phyloP scores from a whole-genome alignment of 768 basidiomycete species.

The Mycena polygramma region DNA sequence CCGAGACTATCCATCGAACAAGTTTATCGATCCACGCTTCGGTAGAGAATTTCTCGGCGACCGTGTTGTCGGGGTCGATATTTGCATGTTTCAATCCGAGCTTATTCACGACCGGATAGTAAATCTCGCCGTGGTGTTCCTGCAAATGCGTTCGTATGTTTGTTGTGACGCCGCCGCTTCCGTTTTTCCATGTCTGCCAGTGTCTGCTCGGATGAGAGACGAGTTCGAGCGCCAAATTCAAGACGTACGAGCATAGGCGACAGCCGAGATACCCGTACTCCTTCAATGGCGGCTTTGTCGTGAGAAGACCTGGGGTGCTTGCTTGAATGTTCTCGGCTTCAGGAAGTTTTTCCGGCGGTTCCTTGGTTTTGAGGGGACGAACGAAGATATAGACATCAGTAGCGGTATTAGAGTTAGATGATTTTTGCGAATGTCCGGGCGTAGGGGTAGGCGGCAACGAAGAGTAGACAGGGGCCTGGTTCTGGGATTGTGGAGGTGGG shows the following conservation, averaged over 20 bases:
- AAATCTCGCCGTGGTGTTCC: slow-evolving; percentile 36
- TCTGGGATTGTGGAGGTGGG: background rate
- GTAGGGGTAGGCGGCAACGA: background rate
- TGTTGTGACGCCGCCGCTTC: slow-evolving; percentile 36
- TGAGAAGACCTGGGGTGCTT: too few relatives aligned
- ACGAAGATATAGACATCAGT: slow-evolving; percentile 21
- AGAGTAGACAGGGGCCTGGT: background rate
- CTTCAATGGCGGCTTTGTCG: too few relatives aligned
- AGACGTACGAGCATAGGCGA: too few relatives aligned
- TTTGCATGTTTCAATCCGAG: slow-evolving; percentile 13
- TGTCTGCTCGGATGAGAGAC: too few relatives aligned
- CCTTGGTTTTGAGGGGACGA: slow-evolving; percentile 1
- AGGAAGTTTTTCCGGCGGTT: background rate
- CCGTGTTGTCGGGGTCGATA: background rate
- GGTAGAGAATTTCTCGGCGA: slow-evolving; percentile 35
- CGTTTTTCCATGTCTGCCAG: slow-evolving; percentile 38
- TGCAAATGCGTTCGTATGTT: slow-evolving; percentile 43
- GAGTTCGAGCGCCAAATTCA: too few relatives aligned
- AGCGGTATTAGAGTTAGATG: background rate
- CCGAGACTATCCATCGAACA: slow-evolving; percentile 41
- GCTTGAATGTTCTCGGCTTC: too few relatives aligned
- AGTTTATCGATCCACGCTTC: slow-evolving; percentile 41
- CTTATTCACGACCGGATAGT: slow-evolving; percentile 13
- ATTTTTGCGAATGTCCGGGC: background rate
- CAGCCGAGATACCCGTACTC: too few relatives aligned